These are phyloP conservation scores for Calophaca sinica DNA, from an alignment of 306 rosid species.

Conservation along the genomic window DNA sequence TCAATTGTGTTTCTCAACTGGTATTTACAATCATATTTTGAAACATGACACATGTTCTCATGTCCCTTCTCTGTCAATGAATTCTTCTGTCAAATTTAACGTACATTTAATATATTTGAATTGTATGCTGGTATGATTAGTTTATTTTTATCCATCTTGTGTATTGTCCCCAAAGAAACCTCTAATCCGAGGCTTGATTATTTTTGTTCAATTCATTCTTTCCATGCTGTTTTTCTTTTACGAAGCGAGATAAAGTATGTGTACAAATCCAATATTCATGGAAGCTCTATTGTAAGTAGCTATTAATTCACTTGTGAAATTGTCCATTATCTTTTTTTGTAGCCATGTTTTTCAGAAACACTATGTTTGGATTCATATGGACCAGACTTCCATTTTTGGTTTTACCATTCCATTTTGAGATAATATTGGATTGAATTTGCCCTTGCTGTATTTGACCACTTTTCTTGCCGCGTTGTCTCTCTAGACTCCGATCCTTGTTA, in stretches of 20 bases:
- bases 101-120: not conserved
- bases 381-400: not conserved
- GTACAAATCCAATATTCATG: slow-evolving; percentile 4
- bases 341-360: not conserved
- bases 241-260: not conserved
- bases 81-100: slow-evolving; percentile 2
- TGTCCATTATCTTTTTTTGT: not conserved
- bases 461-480: slow-evolving; percentile 11
- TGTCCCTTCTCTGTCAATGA: not conserved
- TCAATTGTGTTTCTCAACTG: no score
- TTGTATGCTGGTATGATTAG: not conserved
- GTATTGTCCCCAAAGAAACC: slow-evolving; percentile 18
- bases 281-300: not conserved
- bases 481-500: not conserved
- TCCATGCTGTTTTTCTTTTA: not conserved
- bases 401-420: not conserved
- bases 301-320: slow-evolving; percentile 25
- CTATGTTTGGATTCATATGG: not conserved
- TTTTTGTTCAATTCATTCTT: slow-evolving; percentile 27
- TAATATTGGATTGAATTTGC: not conserved
- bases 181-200: slow-evolving; percentile 3
- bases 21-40: no score
- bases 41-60: not conserved
- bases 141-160: not conserved
- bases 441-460: not conserved